Conservation (phyloP, 345 rosid genomes). For the Cardamine resedifolia region DNA sequence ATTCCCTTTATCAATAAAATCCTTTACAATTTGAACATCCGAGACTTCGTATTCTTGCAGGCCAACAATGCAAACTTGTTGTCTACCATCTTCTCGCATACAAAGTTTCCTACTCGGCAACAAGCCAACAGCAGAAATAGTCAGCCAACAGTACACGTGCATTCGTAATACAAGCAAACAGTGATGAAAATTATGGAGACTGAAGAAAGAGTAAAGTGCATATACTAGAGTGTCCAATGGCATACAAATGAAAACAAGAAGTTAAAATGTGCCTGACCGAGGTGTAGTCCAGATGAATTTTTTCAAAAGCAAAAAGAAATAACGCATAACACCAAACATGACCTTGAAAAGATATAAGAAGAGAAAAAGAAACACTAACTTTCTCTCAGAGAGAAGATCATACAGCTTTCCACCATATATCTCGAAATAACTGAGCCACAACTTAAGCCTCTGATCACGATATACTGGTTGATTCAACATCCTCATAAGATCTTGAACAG, state of each 20-base stretch:
- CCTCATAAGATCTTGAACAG: conserved; percentile 84
- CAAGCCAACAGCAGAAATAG: conserved; percentile 20
- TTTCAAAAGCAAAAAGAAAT: background rate
- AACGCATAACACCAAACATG: background rate
- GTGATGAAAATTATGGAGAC: conserved; percentile 7
- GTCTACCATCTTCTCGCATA: conserved; percentile 99
- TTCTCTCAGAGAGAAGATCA: conserved; percentile 90
- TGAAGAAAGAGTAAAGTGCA: background rate
- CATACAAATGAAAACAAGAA: conserved; percentile 9
- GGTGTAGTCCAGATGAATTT: background rate
- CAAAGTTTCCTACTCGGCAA: conserved; percentile 72
- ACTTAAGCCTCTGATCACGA: conserved; percentile 74
- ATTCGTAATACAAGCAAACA: background rate
- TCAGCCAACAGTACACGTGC: conserved; percentile 2
- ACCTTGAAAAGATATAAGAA: conserved; percentile 16
- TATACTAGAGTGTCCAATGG: background rate
- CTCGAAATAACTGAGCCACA: conserved; percentile 98
- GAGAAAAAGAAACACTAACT: conserved; percentile 48
- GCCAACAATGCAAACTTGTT: conserved; percentile 98
- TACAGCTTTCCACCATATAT: conserved; percentile 97
- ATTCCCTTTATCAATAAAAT: conserved; percentile 89
- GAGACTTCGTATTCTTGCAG: conserved; percentile 96
- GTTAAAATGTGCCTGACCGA: background rate
- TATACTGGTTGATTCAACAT: conserved; percentile 82
- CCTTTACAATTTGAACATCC: conserved; percentile 94